phyloP scores from a whole-genome alignment of 345 rosid genomes.

The Gossypium longicalyx region DNA sequence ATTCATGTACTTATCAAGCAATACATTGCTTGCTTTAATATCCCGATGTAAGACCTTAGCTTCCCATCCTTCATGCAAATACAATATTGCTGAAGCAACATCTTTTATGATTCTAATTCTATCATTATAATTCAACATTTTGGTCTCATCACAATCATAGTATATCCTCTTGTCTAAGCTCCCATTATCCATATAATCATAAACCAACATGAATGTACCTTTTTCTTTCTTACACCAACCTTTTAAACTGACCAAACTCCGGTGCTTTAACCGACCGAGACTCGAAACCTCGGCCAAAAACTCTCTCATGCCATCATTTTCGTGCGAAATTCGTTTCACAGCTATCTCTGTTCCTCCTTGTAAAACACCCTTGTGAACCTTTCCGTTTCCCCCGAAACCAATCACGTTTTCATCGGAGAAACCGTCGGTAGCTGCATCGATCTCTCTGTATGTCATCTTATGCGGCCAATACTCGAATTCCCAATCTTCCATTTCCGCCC shows the following conservation, averaged over 20 bases:
- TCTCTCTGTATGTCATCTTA: conserved; percentile 49
- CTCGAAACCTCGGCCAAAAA: conserved; percentile 70
- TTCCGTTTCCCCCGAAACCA: conserved; percentile 76
- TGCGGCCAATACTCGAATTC: conserved; percentile 95
- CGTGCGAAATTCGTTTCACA: conserved; percentile 59
- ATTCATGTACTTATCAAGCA: conserved; percentile 63
- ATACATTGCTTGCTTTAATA: conserved; percentile 76
- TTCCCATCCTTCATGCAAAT: conserved; percentile 78
- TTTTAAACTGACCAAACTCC: conserved; percentile 58
- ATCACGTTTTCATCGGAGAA: conserved; percentile 65
- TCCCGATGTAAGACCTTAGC: conserved; percentile 68
- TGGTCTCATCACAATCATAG: conserved; percentile 35
- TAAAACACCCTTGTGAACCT: conserved; percentile 66
- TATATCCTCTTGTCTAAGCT: conserved; percentile 56
- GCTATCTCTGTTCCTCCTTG: conserved; percentile 58
- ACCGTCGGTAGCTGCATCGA: conserved; percentile 51
- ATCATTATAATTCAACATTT: conserved; percentile 39
- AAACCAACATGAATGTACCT: conserved; percentile 65
- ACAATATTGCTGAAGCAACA: conserved; percentile 57
- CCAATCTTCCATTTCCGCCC: conserved; percentile 74
- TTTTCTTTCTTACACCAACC: conserved; percentile 81
- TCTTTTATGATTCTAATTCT: conserved; percentile 55
- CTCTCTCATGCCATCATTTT: conserved; percentile 65
- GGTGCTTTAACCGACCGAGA: conserved; percentile 66
- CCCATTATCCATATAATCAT: conserved; percentile 83